phyloP scores from a whole-genome alignment of 345 rosid genomes.

The Acer negundo region DNA sequence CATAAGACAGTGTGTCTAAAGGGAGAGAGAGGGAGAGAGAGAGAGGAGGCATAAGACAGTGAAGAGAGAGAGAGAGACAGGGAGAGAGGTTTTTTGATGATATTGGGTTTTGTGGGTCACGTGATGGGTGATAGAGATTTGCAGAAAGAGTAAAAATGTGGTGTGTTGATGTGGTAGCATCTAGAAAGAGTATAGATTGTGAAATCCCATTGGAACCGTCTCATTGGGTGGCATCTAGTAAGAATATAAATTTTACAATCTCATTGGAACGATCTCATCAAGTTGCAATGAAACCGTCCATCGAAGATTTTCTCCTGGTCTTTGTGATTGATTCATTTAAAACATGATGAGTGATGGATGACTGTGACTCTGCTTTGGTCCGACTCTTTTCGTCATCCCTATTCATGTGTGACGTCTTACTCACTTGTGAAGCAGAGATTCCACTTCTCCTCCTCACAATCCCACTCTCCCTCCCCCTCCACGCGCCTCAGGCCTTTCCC shows the following conservation, averaged over 20 bases:
- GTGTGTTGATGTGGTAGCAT: too few relatives aligned
- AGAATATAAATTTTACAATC: too few relatives aligned
- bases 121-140: constrained; percentile 43
- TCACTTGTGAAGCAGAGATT: neutral
- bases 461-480: neutral
- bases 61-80: too few relatives aligned
- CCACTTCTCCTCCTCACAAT: neutral
- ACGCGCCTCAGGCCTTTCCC: neutral
- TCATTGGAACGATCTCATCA: too few relatives aligned
- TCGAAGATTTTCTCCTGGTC: too few relatives aligned
- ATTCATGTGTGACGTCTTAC: constrained; percentile 5
- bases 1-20: constrained; percentile 11
- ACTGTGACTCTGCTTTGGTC: constrained; percentile 23
- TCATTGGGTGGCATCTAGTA: too few relatives aligned
- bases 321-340: too few relatives aligned
- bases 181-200: too few relatives aligned
- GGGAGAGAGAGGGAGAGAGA: neutral
- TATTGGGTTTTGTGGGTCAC: constrained; percentile 42
- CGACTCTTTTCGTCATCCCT: constrained; percentile 15
- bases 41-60: constrained; percentile 8
- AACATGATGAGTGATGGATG: too few relatives aligned
- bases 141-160: constrained; percentile 19
- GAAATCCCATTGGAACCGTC: too few relatives aligned
- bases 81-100: neutral
- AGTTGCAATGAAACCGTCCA: too few relatives aligned